Evolutionary conservation across 768 basidiomycete genomes (phyloP), one percentile per base, ranked within the genome.

Genomic region (Suillus spraguei): DNA sequence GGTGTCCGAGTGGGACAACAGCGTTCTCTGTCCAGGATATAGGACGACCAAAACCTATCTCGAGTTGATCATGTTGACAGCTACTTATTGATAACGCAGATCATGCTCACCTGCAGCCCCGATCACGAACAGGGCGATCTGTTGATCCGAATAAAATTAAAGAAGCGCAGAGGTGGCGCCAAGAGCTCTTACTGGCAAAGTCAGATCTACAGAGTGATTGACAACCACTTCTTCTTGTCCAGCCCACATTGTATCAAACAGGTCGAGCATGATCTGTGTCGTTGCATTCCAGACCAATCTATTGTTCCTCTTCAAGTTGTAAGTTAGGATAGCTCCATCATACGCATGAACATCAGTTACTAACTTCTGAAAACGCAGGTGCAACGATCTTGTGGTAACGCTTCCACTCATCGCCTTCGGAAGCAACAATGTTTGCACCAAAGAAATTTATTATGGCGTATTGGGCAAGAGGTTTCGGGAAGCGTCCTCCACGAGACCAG

Each of bases 391-490:
- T 87, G 54, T 87, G 75, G 65, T 87, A 87, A 35, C 82, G 81
- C 71, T 87, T 87, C 88, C 88, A 90, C 63, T 85, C 80, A 4
- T 85, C 82, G 28, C 83, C 85, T 67, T 90, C 88, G 0, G 86
- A 84, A 2, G 80, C 82, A n/a, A 90, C 81, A 52, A 90, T 85
- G 66, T 90, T 91, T 8, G 69, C 69, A 5, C 89, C 88, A 68
- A 82, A 90, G 63, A 86, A 78, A 0, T 73, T 63, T n/a, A 90
- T 71, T 17, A 77, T 65, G 2, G 56, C 64, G 65, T 89, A 89
- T 35, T 77, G 68, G 5, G 80, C 65, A 0, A 83, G 68, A 9
- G 85, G 83, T 67, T 90, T 90, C 0, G 86, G 83, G 65, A 88
- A 90, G 16, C n/a, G 71, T 56, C 36, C 72, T 61, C 61, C 72